Base-by-base conservation (phyloP, 805 yeast genomes). In the Metschnikowia picachoensis region DNA sequence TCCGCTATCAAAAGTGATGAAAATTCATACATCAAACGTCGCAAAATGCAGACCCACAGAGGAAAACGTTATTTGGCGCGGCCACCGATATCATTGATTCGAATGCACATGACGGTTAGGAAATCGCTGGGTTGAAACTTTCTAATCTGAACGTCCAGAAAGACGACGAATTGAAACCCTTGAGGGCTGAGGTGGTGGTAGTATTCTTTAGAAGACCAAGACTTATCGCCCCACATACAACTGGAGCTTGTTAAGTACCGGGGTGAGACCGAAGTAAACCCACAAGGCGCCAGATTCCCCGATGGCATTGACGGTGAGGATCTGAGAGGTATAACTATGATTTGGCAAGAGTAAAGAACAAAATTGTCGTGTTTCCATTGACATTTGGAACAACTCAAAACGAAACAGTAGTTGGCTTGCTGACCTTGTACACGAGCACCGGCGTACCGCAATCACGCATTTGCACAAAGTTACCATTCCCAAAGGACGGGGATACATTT, bases 391-490 rank as follows among this genome's bases (percentile, higher is more conserved):
- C 34, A 46, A 61, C 28, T 58, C 49, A 29, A 42, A 44, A 1
- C 61, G 62, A 4, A 46, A 37, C 32, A 39, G 44, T 1, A 34
- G 36, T 25, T 49, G 52, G 52, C 83, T 78, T 65, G 70, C 80
- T 8, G 82, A 78, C 57, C 65, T 79, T 39, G 73, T 73, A 30
- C 81, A 77, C 51, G 83, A 79, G 63, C 64, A 66, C 34, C 77
- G 74, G 42, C 82, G 83, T 3, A 75, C 83, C 1, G 80, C 78
- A 17, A 64, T 73, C 50, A 78, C 84, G 2, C 75, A 72, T 50
- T 65, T 80, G 50, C 78, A 77, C 52, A 66, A 73, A 54, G 78
- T 77, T 52, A 66, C 77, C 10, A 67, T 74, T 29, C 79, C 80
- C 12, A 55, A 57, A 2, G 69, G 82, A 82, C 44, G 82, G 82